Conservation (phyloP, 2,329 filamentous ascomycete species). For the Fusarium goolgardi region DNA sequence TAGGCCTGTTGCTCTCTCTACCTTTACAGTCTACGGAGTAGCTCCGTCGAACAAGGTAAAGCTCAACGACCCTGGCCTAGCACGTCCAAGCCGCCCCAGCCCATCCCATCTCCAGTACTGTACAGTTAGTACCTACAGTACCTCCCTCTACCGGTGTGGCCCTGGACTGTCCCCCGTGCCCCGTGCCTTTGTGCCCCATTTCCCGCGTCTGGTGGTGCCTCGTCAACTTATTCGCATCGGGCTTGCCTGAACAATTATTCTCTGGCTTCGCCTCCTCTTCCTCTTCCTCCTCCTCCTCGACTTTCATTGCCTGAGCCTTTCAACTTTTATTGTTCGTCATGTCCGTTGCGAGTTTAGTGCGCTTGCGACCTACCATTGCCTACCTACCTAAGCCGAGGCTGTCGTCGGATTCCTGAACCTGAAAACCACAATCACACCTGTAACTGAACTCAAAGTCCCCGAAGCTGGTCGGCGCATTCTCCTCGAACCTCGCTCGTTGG, state of each 20-base stretch:
- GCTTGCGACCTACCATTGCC: slow-evolving; percentile 43
- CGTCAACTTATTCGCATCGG: slow-evolving; percentile 31
- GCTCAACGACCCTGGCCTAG: slow-evolving; percentile 41
- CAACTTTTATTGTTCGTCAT: slow-evolving; percentile 40
- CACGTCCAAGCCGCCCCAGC: slow-evolving; percentile 35
- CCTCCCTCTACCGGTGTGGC: slow-evolving; percentile 35
- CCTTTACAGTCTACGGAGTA: slow-evolving; percentile 16
- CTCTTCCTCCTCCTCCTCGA: slow-evolving; percentile 19
- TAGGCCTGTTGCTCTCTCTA: neutral
- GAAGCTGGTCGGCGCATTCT: slow-evolving; percentile 21
- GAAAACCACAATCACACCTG: slow-evolving; percentile 26
- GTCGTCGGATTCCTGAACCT: slow-evolving; percentile 37
- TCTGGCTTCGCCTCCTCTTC: slow-evolving; percentile 26
- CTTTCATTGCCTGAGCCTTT: slow-evolving; percentile 7
- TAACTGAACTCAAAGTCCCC: slow-evolving; percentile 7
- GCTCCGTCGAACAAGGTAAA: slow-evolving; percentile 41
- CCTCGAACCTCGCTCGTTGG: slow-evolving; percentile 21
- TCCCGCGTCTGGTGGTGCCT: slow-evolving; percentile 33
- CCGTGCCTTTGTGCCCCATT: slow-evolving; percentile 43
- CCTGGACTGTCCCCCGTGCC: slow-evolving; percentile 35
- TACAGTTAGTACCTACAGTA: neutral
- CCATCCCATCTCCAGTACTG: slow-evolving; percentile 38
- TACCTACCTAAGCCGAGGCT: slow-evolving; percentile 39
- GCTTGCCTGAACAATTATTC: slow-evolving; percentile 36
- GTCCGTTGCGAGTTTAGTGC: slow-evolving; percentile 44